Base-by-base conservation (phyloP, 2,329 filamentous ascomycete species). In the Penicillium sp. region DNA sequence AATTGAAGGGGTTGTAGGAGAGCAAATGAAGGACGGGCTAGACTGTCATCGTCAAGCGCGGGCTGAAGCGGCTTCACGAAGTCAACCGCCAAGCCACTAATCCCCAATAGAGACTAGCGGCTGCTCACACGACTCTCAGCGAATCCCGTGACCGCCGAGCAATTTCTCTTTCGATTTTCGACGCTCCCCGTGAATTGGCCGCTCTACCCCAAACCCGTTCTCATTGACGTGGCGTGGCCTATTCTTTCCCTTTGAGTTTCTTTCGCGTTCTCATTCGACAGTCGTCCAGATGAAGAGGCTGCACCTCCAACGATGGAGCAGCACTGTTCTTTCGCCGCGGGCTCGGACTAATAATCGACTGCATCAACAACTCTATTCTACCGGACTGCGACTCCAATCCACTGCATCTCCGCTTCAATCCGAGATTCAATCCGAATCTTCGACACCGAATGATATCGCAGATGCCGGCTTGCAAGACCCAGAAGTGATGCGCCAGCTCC, bases 301-400 rank as follows among this genome's bases (percentile, higher is more conserved):
- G 71, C 74, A 75, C 71, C 77, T 78, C 71, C 75, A 73, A 65
- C 68, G 73, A 76, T 79, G 77, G 77, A 79, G 77, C 75, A 76
- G 74, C 62, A 74, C 73, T 64, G 74, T 76, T 64, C 75, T 78
- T 61, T 74, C 75, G 61, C 75, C 76, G 61, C 74, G 74, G 63
- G 72, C 70, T 65, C 72, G 73, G 67, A 71, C 75, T 65, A 63
- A 60, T 63, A 66, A 62, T 59, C 63, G 63, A 56, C 67, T 71
- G 65, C 69, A 69, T 62, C 67, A 65, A 66, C 67, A 65, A 60
- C 59, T 68, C 53, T 68, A 66, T 58, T 58, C 64, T 57, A 60
- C 61, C 51, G 56, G 57, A 34, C 52, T 67, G 57, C 72, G 76
- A 56, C 67, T 66, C 43, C 75, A 77, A 64, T 76, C 76, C 39